Percentiles rank a stretch among this genome's conserved stretches.
These are phyloP conservation scores for Phanerochaete carnosa DNA, from an alignment of 768 basidiomycete species.

Conservation along the genomic window DNA sequence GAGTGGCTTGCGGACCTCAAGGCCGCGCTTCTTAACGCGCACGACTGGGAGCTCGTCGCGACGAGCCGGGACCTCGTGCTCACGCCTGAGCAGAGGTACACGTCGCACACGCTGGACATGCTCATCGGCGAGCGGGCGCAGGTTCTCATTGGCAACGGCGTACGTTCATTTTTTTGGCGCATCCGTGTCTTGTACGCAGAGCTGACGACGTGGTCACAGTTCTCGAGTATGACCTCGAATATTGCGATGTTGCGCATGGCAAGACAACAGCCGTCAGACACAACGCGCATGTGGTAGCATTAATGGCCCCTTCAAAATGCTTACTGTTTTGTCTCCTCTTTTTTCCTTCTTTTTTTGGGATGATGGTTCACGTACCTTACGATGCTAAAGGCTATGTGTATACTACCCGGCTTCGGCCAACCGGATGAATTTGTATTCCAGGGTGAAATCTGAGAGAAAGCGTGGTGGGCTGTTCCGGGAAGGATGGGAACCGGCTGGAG, in stretches of 20 bases:
- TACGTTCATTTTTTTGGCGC: slow-evolving; percentile 31
- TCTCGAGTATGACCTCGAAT: slow-evolving; percentile 48
- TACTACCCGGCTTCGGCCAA: too few relatives aligned
- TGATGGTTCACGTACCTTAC: too few relatives aligned
- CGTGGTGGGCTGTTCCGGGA: too few relatives aligned
- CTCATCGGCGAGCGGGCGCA: slow-evolving; percentile 60
- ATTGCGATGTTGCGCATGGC: slow-evolving; percentile 45
- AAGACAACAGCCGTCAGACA: slow-evolving; percentile 29
- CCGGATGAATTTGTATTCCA: too few relatives aligned
- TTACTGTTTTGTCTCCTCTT: too few relatives aligned
- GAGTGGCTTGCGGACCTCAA: slow-evolving; percentile 49
- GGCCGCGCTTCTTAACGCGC: slow-evolving; percentile 31
- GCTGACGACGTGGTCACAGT: slow-evolving; percentile 25
- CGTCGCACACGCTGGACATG: slow-evolving; percentile 66
- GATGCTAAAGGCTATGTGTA: too few relatives aligned
- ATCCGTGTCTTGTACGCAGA: neutral
- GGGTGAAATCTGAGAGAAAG: too few relatives aligned
- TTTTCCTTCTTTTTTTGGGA: too few relatives aligned
- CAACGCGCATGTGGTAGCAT: slow-evolving; percentile 39
- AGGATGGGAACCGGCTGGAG: too few relatives aligned
- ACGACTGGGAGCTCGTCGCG: slow-evolving; percentile 45
- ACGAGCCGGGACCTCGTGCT: slow-evolving; percentile 54
- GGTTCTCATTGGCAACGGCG: slow-evolving; percentile 69
- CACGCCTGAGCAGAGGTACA: slow-evolving; percentile 51
- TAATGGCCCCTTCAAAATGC: too few relatives aligned